Percentiles rank a stretch among this genome's conserved stretches.
Conservation (phyloP, 164 flowering plant genomes). For the Magnolia sinica region DNA sequence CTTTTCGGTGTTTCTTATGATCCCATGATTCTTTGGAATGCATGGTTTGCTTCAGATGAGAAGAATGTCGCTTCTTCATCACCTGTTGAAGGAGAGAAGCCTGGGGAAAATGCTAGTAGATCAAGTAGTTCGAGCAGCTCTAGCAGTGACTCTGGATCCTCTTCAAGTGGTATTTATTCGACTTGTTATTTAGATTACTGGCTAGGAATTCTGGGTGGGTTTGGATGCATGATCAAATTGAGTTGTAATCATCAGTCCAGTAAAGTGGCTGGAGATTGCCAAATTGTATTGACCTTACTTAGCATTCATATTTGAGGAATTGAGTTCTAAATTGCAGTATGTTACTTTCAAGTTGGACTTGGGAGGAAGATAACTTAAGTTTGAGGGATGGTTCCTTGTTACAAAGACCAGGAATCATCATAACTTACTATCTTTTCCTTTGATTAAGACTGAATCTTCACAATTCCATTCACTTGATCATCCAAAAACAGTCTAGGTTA, state of each 20-base stretch:
- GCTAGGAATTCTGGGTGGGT: not conserved
- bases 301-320: not conserved
- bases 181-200: not conserved
- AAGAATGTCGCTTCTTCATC: slow-evolving; percentile 36
- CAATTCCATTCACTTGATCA: not conserved
- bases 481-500: not conserved
- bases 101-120: slow-evolving; percentile 44
- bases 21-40: not conserved
- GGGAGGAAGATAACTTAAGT: not conserved
- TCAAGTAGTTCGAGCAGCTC: slow-evolving; percentile 86
- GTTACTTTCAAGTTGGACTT: not conserved
- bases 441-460: not conserved
- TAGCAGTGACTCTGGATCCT: slow-evolving; percentile 78
- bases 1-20: not conserved
- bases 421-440: not conserved
- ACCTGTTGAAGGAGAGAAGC: slow-evolving; percentile 47
- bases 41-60: slow-evolving; percentile 38
- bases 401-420: not conserved
- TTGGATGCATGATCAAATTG: not conserved
- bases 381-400: no score
- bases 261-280: not conserved
- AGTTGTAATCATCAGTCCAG: not conserved
- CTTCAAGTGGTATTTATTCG: slow-evolving; percentile 66
- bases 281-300: not conserved
- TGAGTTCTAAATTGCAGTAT: not conserved